Evolutionary conservation across 495 filamentous ascomycete genomes (phyloP), one percentile per base, ranked within the genome.

Genomic region (Xylaria grammica): DNA sequence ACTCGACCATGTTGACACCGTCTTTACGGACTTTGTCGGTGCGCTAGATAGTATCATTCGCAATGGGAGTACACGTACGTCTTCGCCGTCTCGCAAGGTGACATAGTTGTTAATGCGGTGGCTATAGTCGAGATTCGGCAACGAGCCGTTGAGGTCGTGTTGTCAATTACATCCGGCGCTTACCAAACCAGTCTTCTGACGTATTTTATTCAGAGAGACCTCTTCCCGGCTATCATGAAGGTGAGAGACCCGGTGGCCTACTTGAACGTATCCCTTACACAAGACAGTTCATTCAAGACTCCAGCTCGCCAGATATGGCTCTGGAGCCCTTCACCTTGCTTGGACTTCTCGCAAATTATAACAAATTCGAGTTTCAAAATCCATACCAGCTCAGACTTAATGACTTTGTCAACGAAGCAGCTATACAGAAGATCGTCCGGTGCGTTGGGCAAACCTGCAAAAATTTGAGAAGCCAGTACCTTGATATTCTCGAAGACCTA

Each of bases 331-430:
- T 97, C 62, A 85, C 90, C 30, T 83, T 97, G 42, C 79, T 97
- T 5, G 96, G 94, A 8, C 79, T 97, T n/a, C 79, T 99, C 59
- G 92, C 91, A 67, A 99, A 99, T 77, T 98, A 97, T 84, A 97
- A 97, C 84, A 99, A 97, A 77, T 99, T 98, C 69, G 95, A 99
- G 78, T 92, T 96, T 62, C 95, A 97, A 76, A 99, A 99, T 67
- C 95, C 95, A 7, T 99, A 99, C 71, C 90, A 94, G 70, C 79
- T 96, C 63, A 90, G 94, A 46, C 85, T 99, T n/a, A 93, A 96
- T 72, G 95, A 99, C 74, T 98, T 98, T 78, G 94, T 97, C 66
- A 97, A 99, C 68, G 94, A 98, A 72, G 79, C 81, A 0, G 87
- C 88, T 24, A 98, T 98, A 67, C 84, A 90, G 70, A 93, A 90